Evolutionary conservation across 2,329 filamentous ascomycete genomes (phyloP).

Genomic region (Pleoardoris graminearum): DNA sequence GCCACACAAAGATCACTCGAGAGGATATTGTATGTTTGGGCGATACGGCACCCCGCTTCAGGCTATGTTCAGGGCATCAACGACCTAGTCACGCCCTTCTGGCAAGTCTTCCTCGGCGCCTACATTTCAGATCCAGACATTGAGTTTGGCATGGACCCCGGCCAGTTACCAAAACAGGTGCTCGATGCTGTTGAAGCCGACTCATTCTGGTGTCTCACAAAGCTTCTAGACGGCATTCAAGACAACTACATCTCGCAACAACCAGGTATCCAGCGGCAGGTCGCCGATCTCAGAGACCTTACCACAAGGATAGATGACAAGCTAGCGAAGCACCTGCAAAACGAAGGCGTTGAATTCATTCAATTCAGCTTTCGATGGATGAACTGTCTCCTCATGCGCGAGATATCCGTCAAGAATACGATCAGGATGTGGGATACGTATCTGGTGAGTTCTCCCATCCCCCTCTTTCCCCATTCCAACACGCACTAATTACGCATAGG

Average conservation of each 20-base stretch:
- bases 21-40: constrained; percentile 95
- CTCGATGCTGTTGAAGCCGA: constrained; percentile 97
- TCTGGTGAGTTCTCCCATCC: constrained; percentile 64
- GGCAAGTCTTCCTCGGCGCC: constrained; percentile 92
- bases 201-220: constrained; percentile 97
- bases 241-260: constrained; percentile 99
- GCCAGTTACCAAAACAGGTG: constrained; percentile 85
- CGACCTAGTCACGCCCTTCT: constrained; percentile 95
- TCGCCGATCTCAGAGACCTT: constrained; percentile 83
- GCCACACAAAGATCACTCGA: constrained; percentile 93
- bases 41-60: constrained; percentile 93
- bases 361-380: constrained; percentile 99
- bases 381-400: constrained; percentile 98
- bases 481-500: constrained; percentile 56
- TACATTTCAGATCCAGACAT: constrained; percentile 96
- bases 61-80: constrained; percentile 99
- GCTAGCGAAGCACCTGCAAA: constrained; percentile 85
- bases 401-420: constrained; percentile 94
- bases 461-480: neutral
- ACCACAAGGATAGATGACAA: constrained; percentile 85
- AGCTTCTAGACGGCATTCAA: constrained; percentile 96
- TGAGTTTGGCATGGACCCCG: constrained; percentile 93
- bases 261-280: constrained; percentile 93
- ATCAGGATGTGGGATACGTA: constrained; percentile 99
- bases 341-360: constrained; percentile 94